Evolutionary conservation across 371 early-diverging fungal species (phyloP), one percentile per base, ranked within the genome.

Genomic region (Mucor mucedo): DNA sequence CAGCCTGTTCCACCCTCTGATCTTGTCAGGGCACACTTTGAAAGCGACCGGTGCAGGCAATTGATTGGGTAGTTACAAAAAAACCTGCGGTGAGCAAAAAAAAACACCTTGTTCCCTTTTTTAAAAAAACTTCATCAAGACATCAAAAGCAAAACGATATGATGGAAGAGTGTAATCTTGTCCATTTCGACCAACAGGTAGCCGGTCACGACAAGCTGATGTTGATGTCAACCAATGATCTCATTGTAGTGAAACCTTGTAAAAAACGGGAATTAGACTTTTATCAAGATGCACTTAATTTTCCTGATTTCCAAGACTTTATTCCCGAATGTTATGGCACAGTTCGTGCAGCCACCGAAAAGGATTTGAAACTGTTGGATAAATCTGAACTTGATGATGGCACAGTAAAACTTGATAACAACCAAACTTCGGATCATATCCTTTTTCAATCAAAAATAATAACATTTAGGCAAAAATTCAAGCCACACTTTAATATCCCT

Each of bases 251-350:
- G 49, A 92, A 92, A 64, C 91, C 91, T 14, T 79, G 82, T 50
- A 68, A 72, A 28, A 56, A 69, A 35, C 75, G 65, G 27, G 93
- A 92, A 65, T 72, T 77, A 3, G 63, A 62, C 49, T 91, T 92
- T 69, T 92, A 92, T 66, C 89, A 91, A 61, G 71, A 78, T 6
- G 71, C 84, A 14, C 71, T 70, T 32, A 63, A 70, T 21, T 72
- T 82, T 63, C 80, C 85, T 3, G 85, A 84, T 21, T 84, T 92
- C 56, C 71, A 74, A 11, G 65, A 76, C 3, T 90, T 89, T 73
- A 77, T 91, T 61, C 91, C 92, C 5, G 77, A 82, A 40, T 92
- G 86, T 65, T 90, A 84, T 65, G 92, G 92, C 2, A 82, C 76
- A 39, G 78, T 83, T 40, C 79, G 76, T 63, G 76, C 66, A 49